Evolutionary conservation across 2,329 filamentous ascomycete species (phyloP).

Genomic region (Penicillium rolfsii): DNA sequence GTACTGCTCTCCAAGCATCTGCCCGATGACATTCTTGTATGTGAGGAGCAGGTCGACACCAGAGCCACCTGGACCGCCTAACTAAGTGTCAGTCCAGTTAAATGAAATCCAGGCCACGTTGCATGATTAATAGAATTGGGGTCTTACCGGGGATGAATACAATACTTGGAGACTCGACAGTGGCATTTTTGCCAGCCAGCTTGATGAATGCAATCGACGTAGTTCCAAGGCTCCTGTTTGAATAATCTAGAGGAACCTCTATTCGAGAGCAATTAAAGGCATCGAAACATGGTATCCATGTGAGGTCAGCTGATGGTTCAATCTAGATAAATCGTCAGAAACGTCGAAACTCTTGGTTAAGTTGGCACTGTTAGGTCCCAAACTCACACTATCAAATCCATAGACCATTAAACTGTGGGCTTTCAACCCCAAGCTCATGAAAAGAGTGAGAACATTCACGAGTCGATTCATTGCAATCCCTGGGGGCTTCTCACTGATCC

Average conservation of each 20-base stretch:
- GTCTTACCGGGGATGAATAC: background rate
- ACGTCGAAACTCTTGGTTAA: background rate
- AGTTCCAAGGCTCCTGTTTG: background rate
- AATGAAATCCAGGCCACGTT: background rate
- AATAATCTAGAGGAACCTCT: background rate
- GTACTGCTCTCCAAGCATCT: slow-evolving; percentile 44
- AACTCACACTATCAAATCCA: background rate
- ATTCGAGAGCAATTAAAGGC: background rate
- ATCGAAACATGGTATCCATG: background rate
- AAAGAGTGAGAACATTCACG: background rate
- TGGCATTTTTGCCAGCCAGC: background rate
- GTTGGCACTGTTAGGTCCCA: background rate
- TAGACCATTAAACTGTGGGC: background rate
- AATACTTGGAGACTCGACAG: background rate
- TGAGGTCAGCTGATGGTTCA: background rate
- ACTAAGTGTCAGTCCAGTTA: background rate
- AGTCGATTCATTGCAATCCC: background rate
- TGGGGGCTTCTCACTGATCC: background rate
- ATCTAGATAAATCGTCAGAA: background rate
- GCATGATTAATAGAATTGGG: background rate
- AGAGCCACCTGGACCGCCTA: background rate
- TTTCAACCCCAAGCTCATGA: background rate
- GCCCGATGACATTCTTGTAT: slow-evolving; percentile 32
- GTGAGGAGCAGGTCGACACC: background rate
- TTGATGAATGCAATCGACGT: background rate